Evolutionary conservation across 2,329 filamentous ascomycete genomes (phyloP), one percentile per base, ranked within the genome.

Genomic region (Neocucurbitaria cava): DNA sequence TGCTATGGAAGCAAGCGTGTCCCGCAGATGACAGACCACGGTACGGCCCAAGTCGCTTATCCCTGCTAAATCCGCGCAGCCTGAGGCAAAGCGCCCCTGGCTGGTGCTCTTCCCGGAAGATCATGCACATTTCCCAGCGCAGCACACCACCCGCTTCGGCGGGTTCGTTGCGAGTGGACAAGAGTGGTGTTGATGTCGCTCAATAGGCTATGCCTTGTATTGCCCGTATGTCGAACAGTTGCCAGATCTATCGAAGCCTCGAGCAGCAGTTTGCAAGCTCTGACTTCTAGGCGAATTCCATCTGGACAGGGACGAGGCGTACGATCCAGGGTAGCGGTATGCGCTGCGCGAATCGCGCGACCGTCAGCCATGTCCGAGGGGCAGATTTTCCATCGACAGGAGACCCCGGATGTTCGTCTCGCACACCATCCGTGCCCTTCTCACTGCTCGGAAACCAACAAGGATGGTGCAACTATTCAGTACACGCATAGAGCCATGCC

Each of bases 351-450:
- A 71, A 70, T 71, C 60, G 66, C 66, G 56, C 65, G 58, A 61
- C 62, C 17, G 10, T 24, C 41, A 56, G 47, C 53, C 55, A 61
- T 54, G 43, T 47, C 54, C 46, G 36, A 58, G 54, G 55, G 59
- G 63, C 45, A 69, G 63, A 69, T 69, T 71, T 70, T 68, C 69
- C 69, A 54, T 70, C 66, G 58, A 67, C 60, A 51, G 56, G 49
- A 58, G 63, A 66, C 69, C 66, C 62, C 58, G 31, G 61, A 41
- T 45, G 57, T 59, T 61, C 61, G 65, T 68, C 62, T 62, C 57
- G 45, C 40, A 51, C 49, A 53, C 31, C 40, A 47, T 58, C 60
- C 47, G 54, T 60, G 59, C 57, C 31, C 43, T 13, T 43, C 45
- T 48, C 20, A 41, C 41, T 48, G 39, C 47, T 45, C 46, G 36